These are phyloP conservation scores for Malus hybrid DNA, from an alignment of 331 rosid species.

Conservation along the genomic window DNA sequence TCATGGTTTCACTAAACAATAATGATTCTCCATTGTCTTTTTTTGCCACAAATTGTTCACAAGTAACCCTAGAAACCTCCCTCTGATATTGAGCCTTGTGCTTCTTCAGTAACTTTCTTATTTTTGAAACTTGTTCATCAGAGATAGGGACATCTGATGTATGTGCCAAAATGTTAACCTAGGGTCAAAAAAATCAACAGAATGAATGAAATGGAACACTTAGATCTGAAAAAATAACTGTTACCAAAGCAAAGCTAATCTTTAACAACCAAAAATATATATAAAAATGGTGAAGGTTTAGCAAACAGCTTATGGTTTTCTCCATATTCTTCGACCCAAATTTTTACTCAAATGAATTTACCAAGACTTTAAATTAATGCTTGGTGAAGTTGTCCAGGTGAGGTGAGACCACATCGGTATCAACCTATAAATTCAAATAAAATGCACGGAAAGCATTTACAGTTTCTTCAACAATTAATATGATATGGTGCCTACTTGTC, in stretches of 20 bases:
- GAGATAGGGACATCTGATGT: conserved; percentile 64
- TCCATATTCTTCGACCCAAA: neutral
- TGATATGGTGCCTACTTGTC: neutral
- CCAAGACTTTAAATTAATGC: neutral
- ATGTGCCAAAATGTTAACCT: conserved; percentile 91
- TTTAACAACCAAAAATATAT: neutral
- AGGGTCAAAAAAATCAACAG: conserved; percentile 22
- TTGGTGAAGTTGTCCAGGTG: conserved; percentile 8
- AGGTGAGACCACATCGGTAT: neutral
- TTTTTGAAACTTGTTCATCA: conserved; percentile 60
- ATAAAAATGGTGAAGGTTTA: neutral
- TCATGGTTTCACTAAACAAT: conserved; percentile 28
- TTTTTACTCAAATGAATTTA: neutral
- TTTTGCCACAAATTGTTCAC: conserved; percentile 29
- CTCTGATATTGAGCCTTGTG: conserved; percentile 47
- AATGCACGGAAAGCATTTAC: neutral
- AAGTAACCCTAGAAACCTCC: conserved; percentile 31
- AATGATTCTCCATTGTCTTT: conserved; percentile 27
- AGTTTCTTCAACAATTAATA: neutral
- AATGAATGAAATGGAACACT: conserved; percentile 14
- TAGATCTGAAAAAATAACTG: neutral
- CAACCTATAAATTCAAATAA: neutral
- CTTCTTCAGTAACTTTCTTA: conserved; percentile 66
- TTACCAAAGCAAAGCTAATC: neutral
- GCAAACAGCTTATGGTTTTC: neutral